phyloP scores from a whole-genome alignment of 2,329 filamentous ascomycete species.

The Falciphora oryzae region DNA sequence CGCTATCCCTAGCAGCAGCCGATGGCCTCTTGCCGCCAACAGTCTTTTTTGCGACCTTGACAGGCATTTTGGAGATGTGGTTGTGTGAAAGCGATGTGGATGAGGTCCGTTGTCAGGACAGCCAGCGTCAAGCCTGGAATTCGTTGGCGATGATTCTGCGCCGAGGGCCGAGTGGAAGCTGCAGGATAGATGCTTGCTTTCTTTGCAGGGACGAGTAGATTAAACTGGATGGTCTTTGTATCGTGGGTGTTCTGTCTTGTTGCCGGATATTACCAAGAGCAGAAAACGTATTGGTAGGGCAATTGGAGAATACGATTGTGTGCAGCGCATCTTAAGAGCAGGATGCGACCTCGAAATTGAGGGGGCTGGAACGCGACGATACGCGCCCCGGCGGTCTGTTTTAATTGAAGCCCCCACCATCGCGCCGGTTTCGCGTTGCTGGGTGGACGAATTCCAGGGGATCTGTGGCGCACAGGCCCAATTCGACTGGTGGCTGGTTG shows the following conservation, averaged over 20 bases:
- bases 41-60: conserved; percentile 1
- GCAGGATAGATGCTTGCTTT: background rate
- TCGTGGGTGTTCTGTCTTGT: background rate
- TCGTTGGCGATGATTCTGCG: background rate
- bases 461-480: too few relatives aligned
- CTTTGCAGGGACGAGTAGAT: background rate
- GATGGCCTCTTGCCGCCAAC: background rate
- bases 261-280: background rate
- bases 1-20: conserved; percentile 25
- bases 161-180: background rate
- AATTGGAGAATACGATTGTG: background rate
- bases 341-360: background rate
- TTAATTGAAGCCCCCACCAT: conserved; percentile 9
- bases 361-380: conserved; percentile 4
- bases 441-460: background rate
- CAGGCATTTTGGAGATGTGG: background rate
- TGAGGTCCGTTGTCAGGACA: background rate
- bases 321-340: background rate
- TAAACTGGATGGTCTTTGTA: too few relatives aligned
- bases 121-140: background rate
- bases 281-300: background rate
- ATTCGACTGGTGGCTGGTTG: background rate
- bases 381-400: background rate
- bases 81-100: background rate
- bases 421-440: conserved; percentile 2